Evolutionary conservation across 2,329 filamentous ascomycete species (phyloP), one percentile per base, ranked within the genome.

Genomic region (Fusarium dlaminii): DNA sequence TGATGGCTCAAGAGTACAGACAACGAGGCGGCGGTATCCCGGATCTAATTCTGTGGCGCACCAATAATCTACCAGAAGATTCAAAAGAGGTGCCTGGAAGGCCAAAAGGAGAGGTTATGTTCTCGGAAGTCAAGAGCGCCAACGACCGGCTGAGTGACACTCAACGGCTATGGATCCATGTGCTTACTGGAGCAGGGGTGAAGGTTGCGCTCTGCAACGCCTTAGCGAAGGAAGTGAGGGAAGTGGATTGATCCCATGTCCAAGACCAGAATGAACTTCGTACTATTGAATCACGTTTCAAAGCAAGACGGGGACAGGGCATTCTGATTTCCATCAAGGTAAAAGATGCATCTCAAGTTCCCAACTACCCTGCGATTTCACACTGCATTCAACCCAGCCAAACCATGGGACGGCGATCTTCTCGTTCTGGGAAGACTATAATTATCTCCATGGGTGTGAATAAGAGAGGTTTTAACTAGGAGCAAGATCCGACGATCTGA

Each of bases 131-230:
- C 65, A 95, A 95, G 85, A 94, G 91, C 75, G 92, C 91, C 80
- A 98, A 98, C 82, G 96, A 99, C 86, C 90, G 95, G 43, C 85
- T 99, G 79, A 98, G 96, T 82, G 96, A 99, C 85, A 97, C 95
- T 24, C 96, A 99, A 84, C 87, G 96, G 76, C 87, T 99, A 75
- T 99, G 96, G 96, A 98, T 98, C 78, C 94, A 98, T 86, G 94
- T 98, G 13, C 87, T 99, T 60, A 92, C 91, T 13, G 92, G 92
- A 3, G 95, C 95, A 3, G 96, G 96, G 6, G 89, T 98, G 43
- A 90, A 88, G 75, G 96, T 98, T 34, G 95, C 97, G 77, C 86
- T 98, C 73, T 97, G 89, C 79, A 89, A 91, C 80, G 90, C 89
- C 18, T 82, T 89, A 42, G 88, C 89, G 43, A 87, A 82, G 72